Percentiles rank a stretch among this genome's conserved stretches.
Evolutionary conservation across 176 grass and related monocot species (phyloP).

Genomic region (Raddia guianensis): DNA sequence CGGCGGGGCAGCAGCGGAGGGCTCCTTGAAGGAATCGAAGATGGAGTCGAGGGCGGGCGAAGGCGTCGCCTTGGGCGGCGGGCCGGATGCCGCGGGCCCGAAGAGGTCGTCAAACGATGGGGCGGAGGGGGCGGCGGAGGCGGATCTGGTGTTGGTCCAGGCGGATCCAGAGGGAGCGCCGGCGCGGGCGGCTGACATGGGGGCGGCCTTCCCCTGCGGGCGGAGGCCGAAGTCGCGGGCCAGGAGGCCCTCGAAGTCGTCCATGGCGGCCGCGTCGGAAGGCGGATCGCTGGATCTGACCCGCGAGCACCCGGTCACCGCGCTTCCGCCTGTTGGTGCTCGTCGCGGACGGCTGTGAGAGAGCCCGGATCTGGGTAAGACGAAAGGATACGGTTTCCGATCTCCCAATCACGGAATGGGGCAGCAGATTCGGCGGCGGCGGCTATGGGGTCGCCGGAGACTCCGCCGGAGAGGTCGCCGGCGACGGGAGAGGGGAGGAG

Average conservation of each 20-base stretch:
- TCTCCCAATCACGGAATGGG: conserved; percentile 21
- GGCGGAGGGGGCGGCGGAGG: conserved; percentile 36
- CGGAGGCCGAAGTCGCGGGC: conserved; percentile 68
- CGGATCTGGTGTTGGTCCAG: conserved; percentile 58
- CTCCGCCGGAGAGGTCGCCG: conserved; percentile 36
- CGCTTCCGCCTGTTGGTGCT: background rate
- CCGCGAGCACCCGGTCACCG: background rate
- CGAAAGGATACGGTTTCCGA: background rate
- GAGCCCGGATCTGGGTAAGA: conserved; percentile 18
- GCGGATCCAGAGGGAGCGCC: conserved; percentile 35
- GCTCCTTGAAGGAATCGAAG: conserved; percentile 52
- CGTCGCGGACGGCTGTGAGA: background rate
- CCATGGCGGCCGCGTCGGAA: conserved; percentile 30
- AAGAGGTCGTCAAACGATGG: conserved; percentile 68
- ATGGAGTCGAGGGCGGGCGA: conserved; percentile 52
- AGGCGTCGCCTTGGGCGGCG: conserved; percentile 33
- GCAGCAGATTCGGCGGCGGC: background rate
- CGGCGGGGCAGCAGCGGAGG: conserved; percentile 11
- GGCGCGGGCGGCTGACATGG: conserved; percentile 63
- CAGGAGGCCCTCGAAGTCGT: conserved; percentile 65
- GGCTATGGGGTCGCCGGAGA: background rate
- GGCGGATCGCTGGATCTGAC: conserved; percentile 42
- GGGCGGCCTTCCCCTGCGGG: conserved; percentile 60
- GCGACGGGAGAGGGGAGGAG: conserved; percentile 19
- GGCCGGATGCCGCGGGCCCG: conserved; percentile 38